Conservation (phyloP, 2,329 filamentous ascomycete genomes). For the Pochonia chlamydosporia region DNA sequence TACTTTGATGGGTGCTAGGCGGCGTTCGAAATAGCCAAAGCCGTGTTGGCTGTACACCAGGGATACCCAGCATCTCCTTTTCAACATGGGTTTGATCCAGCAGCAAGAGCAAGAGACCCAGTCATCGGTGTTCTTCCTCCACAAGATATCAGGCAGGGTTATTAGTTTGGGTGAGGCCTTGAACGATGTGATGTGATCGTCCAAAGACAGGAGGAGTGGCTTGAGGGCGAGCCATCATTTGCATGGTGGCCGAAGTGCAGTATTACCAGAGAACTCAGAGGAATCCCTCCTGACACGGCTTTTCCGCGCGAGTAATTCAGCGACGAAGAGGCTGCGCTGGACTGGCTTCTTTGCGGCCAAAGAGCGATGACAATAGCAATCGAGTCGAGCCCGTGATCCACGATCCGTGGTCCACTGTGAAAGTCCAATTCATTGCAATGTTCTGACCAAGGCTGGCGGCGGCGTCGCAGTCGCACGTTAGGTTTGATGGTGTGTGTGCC, state of each 20-base stretch:
- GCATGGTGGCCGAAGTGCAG: too few relatives aligned
- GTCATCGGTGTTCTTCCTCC: neutral
- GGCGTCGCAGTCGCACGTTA: slow-evolving; percentile 5
- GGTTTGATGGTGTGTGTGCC: slow-evolving; percentile 2
- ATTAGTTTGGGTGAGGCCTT: neutral
- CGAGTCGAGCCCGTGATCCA: neutral
- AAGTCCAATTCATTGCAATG: neutral
- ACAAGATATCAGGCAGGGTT: neutral
- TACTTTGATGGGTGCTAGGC: too few relatives aligned
- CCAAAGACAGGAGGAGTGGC: neutral
- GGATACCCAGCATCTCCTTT: neutral
- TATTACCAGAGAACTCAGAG: neutral
- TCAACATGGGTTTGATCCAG: neutral
- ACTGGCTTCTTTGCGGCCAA: neutral
- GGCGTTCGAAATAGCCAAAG: neutral
- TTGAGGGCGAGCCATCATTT: neutral
- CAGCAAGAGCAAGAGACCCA: neutral
- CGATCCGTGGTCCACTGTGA: neutral
- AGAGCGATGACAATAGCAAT: neutral
- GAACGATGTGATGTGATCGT: neutral
- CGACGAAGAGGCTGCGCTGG: neutral
- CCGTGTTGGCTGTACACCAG: neutral
- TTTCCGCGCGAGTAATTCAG: neutral
- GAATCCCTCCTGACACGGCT: neutral
- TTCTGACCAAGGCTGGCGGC: neutral